Percentiles rank a stretch among this genome's conserved stretches.
phyloP scores from a whole-genome alignment of 352 stramenopile genomes.

The Pythium phragmitis region DNA sequence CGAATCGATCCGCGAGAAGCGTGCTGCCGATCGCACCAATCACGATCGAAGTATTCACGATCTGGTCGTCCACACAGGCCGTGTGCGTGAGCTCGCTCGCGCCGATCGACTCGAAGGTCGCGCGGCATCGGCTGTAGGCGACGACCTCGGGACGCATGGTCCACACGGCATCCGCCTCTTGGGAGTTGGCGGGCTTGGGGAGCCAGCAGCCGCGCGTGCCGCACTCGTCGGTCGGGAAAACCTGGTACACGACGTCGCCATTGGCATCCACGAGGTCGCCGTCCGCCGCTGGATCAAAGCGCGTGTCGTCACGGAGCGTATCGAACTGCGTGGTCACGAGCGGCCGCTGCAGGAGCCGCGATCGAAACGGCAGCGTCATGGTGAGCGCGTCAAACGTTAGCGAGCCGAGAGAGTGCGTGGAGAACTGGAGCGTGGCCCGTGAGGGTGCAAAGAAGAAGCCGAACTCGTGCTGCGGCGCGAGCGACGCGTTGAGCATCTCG shows the following conservation, averaged over 20 bases:
- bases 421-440: constrained; percentile 6
- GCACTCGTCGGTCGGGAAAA: constrained; percentile 14
- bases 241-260: constrained; percentile 19
- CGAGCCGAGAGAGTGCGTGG: constrained; percentile 1
- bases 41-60: constrained; percentile 17
- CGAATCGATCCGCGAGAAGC: constrained; percentile 12
- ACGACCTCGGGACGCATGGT: constrained; percentile 12
- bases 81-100: neutral
- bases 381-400: constrained; percentile 20
- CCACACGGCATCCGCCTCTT: constrained; percentile 14
- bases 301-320: constrained; percentile 10
- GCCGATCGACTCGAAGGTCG: constrained; percentile 16
- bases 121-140: constrained; percentile 14
- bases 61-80: constrained; percentile 7
- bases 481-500: constrained; percentile 12
- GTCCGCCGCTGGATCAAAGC: neutral
- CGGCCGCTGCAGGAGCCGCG: constrained; percentile 3
- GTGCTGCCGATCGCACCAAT: constrained; percentile 12
- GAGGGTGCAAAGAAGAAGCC: constrained; percentile 20
- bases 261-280: constrained; percentile 6
- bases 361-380: constrained; percentile 18
- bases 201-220: constrained; percentile 23
- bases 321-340: constrained; percentile 14
- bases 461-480: constrained; percentile 6
- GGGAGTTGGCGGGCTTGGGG: constrained; percentile 4